Percentiles rank a stretch among this genome's conserved stretches.
phyloP scores from a whole-genome alignment of 805 yeast genomes.

The Sugiyamaella boreocaroliniensis region DNA sequence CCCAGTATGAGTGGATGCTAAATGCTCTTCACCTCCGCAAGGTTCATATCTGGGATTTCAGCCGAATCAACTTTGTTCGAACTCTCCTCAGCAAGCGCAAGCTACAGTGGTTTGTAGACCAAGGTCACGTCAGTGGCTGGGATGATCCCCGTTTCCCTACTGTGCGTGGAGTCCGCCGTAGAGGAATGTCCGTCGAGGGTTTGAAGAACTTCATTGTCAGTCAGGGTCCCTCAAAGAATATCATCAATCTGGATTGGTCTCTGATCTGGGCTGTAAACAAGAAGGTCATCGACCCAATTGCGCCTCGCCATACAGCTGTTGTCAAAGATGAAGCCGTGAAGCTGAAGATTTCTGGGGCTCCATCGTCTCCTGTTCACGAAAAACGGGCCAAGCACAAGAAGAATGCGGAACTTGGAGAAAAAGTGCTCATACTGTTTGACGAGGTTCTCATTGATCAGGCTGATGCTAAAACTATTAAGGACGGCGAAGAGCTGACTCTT shows the following conservation, averaged over 20 bases:
- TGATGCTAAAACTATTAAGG: slow-evolving; percentile 68
- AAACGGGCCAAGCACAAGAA: slow-evolving; percentile 90
- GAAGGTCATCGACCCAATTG: slow-evolving; percentile 93
- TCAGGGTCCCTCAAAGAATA: slow-evolving; percentile 97
- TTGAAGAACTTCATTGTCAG: slow-evolving; percentile 85
- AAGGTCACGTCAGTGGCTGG: slow-evolving; percentile 83
- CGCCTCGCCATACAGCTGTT: slow-evolving; percentile 91
- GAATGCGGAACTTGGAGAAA: slow-evolving; percentile 82
- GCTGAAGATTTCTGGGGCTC: slow-evolving; percentile 50
- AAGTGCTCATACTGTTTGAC: slow-evolving; percentile 62
- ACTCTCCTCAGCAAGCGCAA: slow-evolving; percentile 94
- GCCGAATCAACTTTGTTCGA: slow-evolving; percentile 93
- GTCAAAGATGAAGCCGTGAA: slow-evolving; percentile 57
- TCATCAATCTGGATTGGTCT: slow-evolving; percentile 95
- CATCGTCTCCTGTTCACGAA: slow-evolving; percentile 56
- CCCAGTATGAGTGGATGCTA: slow-evolving; percentile 96
- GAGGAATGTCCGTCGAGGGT: slow-evolving; percentile 99
- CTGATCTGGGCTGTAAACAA: slow-evolving; percentile 97
- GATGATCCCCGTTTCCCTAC: slow-evolving; percentile 99
- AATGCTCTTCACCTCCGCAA: slow-evolving; percentile 74
- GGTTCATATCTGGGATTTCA: slow-evolving; percentile 97
- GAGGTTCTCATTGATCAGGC: slow-evolving; percentile 75
- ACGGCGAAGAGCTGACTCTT: slow-evolving; percentile 88
- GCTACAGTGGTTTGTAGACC: slow-evolving; percentile 98
- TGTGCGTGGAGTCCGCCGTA: slow-evolving; percentile 97